A percentile compares a stretch with the other conserved stretches of the same genome.
phyloP scores from a whole-genome alignment of 495 filamentous ascomycete species.

The Neurospora intermedia region DNA sequence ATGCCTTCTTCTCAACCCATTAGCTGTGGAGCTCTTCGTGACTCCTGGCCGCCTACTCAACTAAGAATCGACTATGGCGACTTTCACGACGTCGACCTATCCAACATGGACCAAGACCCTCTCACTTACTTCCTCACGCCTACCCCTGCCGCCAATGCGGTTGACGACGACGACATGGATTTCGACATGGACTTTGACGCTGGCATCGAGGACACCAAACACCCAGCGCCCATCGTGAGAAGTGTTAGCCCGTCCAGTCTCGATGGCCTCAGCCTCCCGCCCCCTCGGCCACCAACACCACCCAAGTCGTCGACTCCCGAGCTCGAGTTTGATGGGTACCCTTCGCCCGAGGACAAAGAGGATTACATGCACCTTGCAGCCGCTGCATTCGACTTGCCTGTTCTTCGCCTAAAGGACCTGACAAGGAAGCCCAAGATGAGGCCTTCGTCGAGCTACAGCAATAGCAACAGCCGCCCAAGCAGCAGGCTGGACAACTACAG shows the following conservation, averaged over 20 bases:
- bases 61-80: conserved; percentile 27
- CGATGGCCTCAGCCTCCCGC: conserved; percentile 33
- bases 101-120: conserved; percentile 32
- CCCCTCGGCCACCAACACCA: conserved; percentile 23
- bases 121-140: conserved; percentile 42
- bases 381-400: conserved; percentile 10
- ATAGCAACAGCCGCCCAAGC: conserved; percentile 1
- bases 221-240: conserved; percentile 28
- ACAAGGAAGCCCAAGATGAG: conserved; percentile 5
- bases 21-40: not conserved
- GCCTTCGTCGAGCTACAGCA: not conserved
- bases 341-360: conserved; percentile 23
- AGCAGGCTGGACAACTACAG: not conserved
- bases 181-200: conserved; percentile 41
- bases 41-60: conserved; percentile 24
- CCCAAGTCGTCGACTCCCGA: conserved; percentile 25
- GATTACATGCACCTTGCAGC: conserved; percentile 29
- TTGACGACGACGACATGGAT: conserved; percentile 30
- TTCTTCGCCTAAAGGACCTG: conserved; percentile 14
- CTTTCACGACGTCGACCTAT: conserved; percentile 27
- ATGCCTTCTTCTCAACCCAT: conserved; percentile 2
- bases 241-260: conserved; percentile 39
- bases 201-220: conserved; percentile 38
- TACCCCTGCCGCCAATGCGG: conserved; percentile 21
- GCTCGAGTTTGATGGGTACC: conserved; percentile 13